Evolutionary conservation across 2,329 filamentous ascomycete species (phyloP), one percentile per base, ranked within the genome.

Genomic region (Alternaria rosae): DNA sequence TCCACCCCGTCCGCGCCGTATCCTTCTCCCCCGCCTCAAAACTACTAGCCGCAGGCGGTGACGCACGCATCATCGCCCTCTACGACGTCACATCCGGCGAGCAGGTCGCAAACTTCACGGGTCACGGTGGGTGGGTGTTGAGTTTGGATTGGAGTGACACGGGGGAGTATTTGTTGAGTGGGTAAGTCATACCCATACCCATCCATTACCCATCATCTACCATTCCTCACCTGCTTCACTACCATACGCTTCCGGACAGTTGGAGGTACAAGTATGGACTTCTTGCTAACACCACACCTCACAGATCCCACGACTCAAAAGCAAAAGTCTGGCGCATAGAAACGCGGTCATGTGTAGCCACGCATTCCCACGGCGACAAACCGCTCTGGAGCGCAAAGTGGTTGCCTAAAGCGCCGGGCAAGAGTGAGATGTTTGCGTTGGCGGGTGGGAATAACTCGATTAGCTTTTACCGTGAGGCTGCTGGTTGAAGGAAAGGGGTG

Each of bases 261-360:
- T n/a, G n/a, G n/a, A n/a, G n/a, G n/a, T n/a, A n/a, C n/a, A n/a
- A n/a, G n/a, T n/a, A n/a, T 6, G 9, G 28, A 50, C 23, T 12
- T 8, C 12, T 15, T 23, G 32, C 6, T 30, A 10, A 45, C n/a
- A 35, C 32, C 17, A 44, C 38, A 51, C 1, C 9, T 5, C 58
- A 87, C 59, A 88, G 86, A 50, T 89, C 91, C 2, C 93, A 96
- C 78, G 94, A 98, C 75, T 94, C 95, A 38, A 97, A 97, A 79
- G 92, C 92, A 63, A 97, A 97, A 80, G 92, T 98, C 28, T 99
- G 95, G 95, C 94, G 92, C 28, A 87, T 97, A 61, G 93, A 97
- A 72, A 87, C 89, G 32, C 87, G 89, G 59, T 85, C 86, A 5
- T 98, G 95, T 76, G 95, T 99, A 45, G 93, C 94, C 12, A 99